These are phyloP conservation scores for Mortierella sp. DNA, from an alignment of 371 early-diverging fungal species.

Conservation along the genomic window DNA sequence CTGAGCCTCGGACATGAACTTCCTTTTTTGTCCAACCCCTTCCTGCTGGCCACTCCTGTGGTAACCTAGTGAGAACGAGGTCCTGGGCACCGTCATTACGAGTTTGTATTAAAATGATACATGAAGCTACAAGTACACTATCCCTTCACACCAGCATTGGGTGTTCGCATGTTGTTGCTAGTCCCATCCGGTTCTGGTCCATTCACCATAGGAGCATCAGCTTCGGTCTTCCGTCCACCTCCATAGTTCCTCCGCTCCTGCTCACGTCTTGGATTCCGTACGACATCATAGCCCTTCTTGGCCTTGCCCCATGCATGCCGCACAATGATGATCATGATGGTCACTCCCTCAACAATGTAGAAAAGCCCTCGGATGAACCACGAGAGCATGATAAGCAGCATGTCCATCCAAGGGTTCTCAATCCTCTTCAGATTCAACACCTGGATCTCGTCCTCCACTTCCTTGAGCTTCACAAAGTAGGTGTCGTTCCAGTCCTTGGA, in stretches of 20 bases:
- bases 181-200: not conserved
- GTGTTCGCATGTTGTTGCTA: too few species aligned
- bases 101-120: too few species aligned
- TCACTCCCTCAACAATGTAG: slow-evolving; percentile 50
- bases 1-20: not conserved
- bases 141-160: too few species aligned
- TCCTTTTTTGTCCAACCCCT: slow-evolving; percentile 6
- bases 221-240: not conserved
- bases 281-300: slow-evolving; percentile 32
- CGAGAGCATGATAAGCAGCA: slow-evolving; percentile 50
- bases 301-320: slow-evolving; percentile 45
- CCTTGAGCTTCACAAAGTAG: slow-evolving; percentile 49
- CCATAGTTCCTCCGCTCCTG: too few species aligned
- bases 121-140: too few species aligned
- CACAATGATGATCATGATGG: slow-evolving; percentile 48
- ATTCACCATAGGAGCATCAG: not conserved
- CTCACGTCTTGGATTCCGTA: slow-evolving; percentile 20
- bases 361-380: slow-evolving; percentile 51
- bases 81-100: too few species aligned
- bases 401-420: slow-evolving; percentile 54
- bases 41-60: too few species aligned
- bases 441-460: slow-evolving; percentile 53
- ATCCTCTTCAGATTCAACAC: slow-evolving; percentile 51
- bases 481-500: slow-evolving; percentile 52
- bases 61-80: too few species aligned